These are phyloP conservation scores for Nakazawaea pomicola DNA, from an alignment of 805 yeast species.

Conservation along the genomic window DNA sequence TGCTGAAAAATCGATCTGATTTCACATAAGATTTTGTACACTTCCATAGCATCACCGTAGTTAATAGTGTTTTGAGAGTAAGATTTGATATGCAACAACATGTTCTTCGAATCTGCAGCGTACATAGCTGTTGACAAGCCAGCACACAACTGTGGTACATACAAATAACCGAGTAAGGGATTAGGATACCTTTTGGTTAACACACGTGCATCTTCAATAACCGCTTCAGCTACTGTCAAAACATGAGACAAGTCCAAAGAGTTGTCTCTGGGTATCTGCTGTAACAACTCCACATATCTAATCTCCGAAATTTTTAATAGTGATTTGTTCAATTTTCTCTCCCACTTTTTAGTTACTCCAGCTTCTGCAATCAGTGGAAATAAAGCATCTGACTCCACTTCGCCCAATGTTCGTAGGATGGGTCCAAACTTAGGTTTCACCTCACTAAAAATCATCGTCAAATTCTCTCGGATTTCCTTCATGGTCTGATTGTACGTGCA, in stretches of 20 bases:
- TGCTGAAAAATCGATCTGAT: constrained; percentile 48
- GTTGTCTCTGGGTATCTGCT: constrained; percentile 50
- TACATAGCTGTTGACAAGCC: constrained; percentile 46
- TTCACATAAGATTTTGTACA: constrained; percentile 49
- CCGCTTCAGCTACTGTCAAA: constrained; percentile 46
- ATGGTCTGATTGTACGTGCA: constrained; percentile 43
- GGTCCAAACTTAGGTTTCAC: constrained; percentile 59
- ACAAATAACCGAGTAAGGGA: constrained; percentile 55
- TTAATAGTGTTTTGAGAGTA: constrained; percentile 31
- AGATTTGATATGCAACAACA: constrained; percentile 45
- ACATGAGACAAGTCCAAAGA: constrained; percentile 9
- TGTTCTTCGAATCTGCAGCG: constrained; percentile 47
- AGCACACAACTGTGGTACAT: constrained; percentile 46
- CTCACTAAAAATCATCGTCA: constrained; percentile 32
- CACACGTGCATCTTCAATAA: constrained; percentile 42
- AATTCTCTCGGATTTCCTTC: constrained; percentile 26
- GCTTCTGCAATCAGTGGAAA: constrained; percentile 16
- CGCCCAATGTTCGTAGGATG: constrained; percentile 35
- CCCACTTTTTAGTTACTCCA: constrained; percentile 15
- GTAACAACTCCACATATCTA: constrained; percentile 34
- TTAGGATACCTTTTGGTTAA: constrained; percentile 56
- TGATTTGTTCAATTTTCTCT: constrained; percentile 29
- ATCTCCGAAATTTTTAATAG: constrained; percentile 32
- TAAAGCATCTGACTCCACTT: constrained; percentile 31
- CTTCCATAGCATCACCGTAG: constrained; percentile 52